A percentile compares a stretch with the other conserved stretches of the same genome.
These are phyloP conservation scores for Suhomyces guaymorum DNA, from an alignment of 1,139 yeast species.

Conservation along the genomic window DNA sequence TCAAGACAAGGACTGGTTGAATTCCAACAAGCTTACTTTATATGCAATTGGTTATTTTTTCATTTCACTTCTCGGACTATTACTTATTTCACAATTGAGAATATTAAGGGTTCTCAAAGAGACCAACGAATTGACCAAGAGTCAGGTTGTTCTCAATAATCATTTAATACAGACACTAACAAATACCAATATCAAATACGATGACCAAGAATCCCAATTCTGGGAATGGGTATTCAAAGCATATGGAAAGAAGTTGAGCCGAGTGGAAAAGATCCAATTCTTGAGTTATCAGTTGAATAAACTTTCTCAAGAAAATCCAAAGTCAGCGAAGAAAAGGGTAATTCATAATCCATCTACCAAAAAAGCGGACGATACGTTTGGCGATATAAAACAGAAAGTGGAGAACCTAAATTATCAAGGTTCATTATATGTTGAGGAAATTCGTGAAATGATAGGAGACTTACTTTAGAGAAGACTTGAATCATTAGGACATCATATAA, in stretches of 20 bases:
- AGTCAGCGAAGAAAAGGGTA: neutral
- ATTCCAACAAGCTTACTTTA: slow-evolving; percentile 6
- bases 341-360: neutral
- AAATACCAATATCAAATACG: slow-evolving; percentile 2
- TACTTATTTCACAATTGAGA: slow-evolving; percentile 27
- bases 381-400: slow-evolving; percentile 18
- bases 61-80: slow-evolving; percentile 23
- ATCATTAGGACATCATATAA: slow-evolving; percentile 8
- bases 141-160: slow-evolving; percentile 28
- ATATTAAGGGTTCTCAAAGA: slow-evolving; percentile 24
- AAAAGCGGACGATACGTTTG: slow-evolving; percentile 2
- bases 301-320: neutral
- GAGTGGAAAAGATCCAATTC: slow-evolving; percentile 27
- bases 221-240: slow-evolving; percentile 29
- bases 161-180: slow-evolving; percentile 19
- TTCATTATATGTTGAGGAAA: slow-evolving; percentile 16
- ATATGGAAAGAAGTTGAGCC: slow-evolving; percentile 22
- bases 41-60: slow-evolving; percentile 17
- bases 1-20: slow-evolving; percentile 7
- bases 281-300: slow-evolving; percentile 21
- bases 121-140: slow-evolving; percentile 27
- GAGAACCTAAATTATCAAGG: slow-evolving; percentile 19
- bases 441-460: slow-evolving; percentile 17
- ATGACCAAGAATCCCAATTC: slow-evolving; percentile 13
- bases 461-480: slow-evolving; percentile 2